phyloP scores from a whole-genome alignment of 1,139 yeast genomes.

The Fermentozyma sake region DNA sequence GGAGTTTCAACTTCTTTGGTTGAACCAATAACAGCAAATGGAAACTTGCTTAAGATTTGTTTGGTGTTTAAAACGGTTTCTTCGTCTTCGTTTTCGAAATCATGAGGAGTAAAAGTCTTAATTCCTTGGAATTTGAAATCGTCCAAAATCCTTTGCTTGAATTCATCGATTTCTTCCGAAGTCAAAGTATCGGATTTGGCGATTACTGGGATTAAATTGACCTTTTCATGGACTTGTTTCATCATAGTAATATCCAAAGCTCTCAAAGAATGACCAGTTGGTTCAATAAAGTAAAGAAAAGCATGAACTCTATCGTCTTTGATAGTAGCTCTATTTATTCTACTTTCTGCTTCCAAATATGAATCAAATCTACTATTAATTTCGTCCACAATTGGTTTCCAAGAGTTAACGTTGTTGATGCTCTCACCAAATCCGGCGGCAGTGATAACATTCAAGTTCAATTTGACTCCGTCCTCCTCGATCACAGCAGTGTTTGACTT shows the following conservation, averaged over 20 bases:
- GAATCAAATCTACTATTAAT: constrained; percentile 82
- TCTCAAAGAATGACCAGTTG: constrained; percentile 91
- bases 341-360: constrained; percentile 87
- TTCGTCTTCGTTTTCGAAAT: constrained; percentile 81
- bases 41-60: constrained; percentile 67
- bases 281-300: constrained; percentile 86
- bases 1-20: constrained; percentile 66
- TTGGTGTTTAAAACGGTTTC: constrained; percentile 66
- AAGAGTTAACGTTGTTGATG: constrained; percentile 80
- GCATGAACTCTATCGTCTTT: constrained; percentile 84
- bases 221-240: constrained; percentile 86
- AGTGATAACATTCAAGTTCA: constrained; percentile 79
- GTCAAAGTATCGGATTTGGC: constrained; percentile 94
- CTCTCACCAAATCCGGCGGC: constrained; percentile 95
- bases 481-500: constrained; percentile 67
- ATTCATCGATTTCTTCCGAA: constrained; percentile 73
- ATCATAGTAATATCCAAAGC: constrained; percentile 86
- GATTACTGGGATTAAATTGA: constrained; percentile 89
- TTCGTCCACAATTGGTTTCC: constrained; percentile 93
- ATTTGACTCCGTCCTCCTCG: constrained; percentile 90
- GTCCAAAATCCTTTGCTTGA: constrained; percentile 70
- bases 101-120: constrained; percentile 73
- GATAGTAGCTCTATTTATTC: constrained; percentile 70
- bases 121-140: constrained; percentile 78
- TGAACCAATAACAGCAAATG: constrained; percentile 95